Conservation (phyloP, 495 filamentous ascomycete species). For the Stereocaulon alpinum region DNA sequence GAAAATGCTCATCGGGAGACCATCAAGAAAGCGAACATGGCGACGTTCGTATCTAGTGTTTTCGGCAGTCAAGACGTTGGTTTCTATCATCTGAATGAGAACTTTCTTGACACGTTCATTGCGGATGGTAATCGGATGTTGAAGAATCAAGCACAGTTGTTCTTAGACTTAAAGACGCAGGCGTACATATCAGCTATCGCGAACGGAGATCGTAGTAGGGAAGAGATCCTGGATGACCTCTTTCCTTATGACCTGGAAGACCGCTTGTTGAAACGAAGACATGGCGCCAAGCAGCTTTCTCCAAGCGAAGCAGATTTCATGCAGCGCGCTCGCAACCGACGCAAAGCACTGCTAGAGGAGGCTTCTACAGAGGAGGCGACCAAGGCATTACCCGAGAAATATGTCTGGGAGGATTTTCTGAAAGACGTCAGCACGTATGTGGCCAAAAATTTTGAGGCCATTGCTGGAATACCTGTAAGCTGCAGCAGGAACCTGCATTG, state of each 20-base stretch:
- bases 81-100: constrained; percentile 71
- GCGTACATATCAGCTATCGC: constrained; percentile 65
- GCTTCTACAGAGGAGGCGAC: constrained; percentile 51
- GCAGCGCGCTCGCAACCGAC: constrained; percentile 49
- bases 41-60: constrained; percentile 70
- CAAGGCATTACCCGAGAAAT: constrained; percentile 58
- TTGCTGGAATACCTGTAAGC: constrained; percentile 45
- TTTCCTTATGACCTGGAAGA: constrained; percentile 64
- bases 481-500: neutral
- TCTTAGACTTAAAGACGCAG: constrained; percentile 79
- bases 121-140: constrained; percentile 62
- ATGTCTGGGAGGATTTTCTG: constrained; percentile 71
- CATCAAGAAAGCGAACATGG: constrained; percentile 78
- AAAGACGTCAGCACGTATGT: constrained; percentile 63
- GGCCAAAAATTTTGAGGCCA: constrained; percentile 59
- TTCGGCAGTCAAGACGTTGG: constrained; percentile 78
- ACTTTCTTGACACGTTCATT: constrained; percentile 77
- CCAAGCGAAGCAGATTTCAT: constrained; percentile 69
- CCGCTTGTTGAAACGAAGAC: constrained; percentile 51
- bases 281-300: constrained; percentile 51
- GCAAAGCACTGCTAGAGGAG: constrained; percentile 55
- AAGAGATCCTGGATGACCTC: constrained; percentile 59
- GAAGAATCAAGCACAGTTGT: constrained; percentile 60
- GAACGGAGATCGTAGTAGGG: constrained; percentile 51
- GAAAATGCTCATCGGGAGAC: constrained; percentile 59